These are phyloP conservation scores for Elaeis oleifera DNA, from an alignment of 202 grass and related monocot species.

Conservation along the genomic window DNA sequence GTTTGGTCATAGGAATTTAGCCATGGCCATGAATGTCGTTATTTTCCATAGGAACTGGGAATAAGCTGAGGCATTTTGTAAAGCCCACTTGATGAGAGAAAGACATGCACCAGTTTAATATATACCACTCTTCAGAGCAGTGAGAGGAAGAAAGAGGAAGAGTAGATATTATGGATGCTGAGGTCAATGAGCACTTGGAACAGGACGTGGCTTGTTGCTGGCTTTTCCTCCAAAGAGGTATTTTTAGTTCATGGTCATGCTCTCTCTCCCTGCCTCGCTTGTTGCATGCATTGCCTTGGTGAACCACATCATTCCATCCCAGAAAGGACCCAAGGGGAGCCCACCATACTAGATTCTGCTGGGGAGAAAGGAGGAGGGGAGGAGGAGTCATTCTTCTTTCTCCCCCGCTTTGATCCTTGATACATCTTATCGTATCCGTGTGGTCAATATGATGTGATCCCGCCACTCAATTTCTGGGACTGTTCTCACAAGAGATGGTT, in stretches of 20 bases:
- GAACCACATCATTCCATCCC: background rate
- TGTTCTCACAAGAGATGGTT: too few species aligned
- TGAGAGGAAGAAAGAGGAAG: background rate
- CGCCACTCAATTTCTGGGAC: background rate
- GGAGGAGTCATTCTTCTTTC: background rate
- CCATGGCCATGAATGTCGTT: too few species aligned
- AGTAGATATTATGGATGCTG: conserved; percentile 15
- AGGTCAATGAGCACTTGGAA: conserved; percentile 24
- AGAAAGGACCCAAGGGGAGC: background rate
- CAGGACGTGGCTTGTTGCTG: conserved; percentile 16
- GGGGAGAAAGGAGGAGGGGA: background rate
- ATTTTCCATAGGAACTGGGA: too few species aligned
- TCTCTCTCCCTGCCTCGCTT: background rate
- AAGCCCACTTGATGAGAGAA: background rate
- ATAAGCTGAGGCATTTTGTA: too few species aligned
- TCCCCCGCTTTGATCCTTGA: background rate
- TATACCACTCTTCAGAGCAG: conserved; percentile 6
- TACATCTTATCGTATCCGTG: conserved; percentile 4
- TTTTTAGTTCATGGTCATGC: too few species aligned
- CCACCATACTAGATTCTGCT: background rate
- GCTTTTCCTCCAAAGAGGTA: background rate
- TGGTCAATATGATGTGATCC: background rate
- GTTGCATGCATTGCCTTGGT: background rate
- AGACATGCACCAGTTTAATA: background rate
- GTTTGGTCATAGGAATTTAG: too few species aligned